phyloP scores from a whole-genome alignment of 2,329 filamentous ascomycete genomes.

The Clonostachys solani region DNA sequence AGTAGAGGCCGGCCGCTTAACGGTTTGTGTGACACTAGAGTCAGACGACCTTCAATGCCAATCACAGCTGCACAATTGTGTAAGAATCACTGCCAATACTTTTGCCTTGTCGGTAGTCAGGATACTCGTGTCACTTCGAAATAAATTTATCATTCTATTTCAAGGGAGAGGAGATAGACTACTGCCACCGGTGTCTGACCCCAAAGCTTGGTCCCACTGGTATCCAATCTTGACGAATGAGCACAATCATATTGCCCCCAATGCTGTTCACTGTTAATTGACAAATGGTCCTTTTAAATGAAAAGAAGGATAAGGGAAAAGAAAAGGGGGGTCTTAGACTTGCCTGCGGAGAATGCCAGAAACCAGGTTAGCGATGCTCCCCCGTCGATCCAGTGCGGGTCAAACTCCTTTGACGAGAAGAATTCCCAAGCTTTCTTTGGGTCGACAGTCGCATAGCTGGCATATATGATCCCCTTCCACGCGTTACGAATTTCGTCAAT shows the following conservation, averaged over 20 bases:
- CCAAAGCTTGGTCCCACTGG: too few species aligned
- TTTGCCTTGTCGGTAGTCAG: too few species aligned
- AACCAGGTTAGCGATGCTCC: slow-evolving; percentile 86
- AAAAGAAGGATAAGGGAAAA: neutral
- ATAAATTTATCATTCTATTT: too few species aligned
- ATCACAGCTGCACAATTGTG: too few species aligned
- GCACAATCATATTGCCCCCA: neutral
- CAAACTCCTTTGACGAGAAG: slow-evolving; percentile 64
- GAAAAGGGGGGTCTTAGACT: neutral
- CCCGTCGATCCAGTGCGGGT: slow-evolving; percentile 69
- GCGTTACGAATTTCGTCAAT: slow-evolving; percentile 64
- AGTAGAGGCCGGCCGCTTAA: too few species aligned
- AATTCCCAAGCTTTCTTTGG: slow-evolving; percentile 67
- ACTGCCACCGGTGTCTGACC: too few species aligned
- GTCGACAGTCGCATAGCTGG: slow-evolving; percentile 76
- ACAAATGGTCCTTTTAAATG: neutral
- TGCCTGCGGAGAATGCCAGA: slow-evolving; percentile 66
- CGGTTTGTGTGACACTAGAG: too few species aligned
- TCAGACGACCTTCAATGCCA: too few species aligned
- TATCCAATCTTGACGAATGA: too few species aligned
- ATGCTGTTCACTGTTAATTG: neutral
- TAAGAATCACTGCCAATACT: too few species aligned
- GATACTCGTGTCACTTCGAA: too few species aligned
- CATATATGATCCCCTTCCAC: slow-evolving; percentile 83
- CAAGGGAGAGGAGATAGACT: too few species aligned